Conservation (phyloP, 176 grass and related monocot genomes). For the Carex littledalei region DNA sequence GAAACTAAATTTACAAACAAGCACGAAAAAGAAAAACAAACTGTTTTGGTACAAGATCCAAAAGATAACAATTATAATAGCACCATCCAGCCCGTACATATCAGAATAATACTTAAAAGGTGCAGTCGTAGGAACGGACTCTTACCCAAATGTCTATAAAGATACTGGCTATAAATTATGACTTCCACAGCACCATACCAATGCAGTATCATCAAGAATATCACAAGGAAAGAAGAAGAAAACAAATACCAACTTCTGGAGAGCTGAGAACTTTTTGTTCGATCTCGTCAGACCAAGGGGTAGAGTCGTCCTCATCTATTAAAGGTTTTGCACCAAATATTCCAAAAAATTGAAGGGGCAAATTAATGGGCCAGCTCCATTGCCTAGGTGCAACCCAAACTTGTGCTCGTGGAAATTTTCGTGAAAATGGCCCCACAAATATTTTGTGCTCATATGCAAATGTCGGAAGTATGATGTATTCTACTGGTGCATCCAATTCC, state of each 20-base stretch:
- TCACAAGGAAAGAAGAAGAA: neutral
- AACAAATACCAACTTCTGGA: conserved; percentile 77
- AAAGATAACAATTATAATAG: neutral
- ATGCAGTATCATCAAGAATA: neutral
- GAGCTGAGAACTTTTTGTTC: conserved; percentile 95
- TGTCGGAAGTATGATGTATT: conserved; percentile 87
- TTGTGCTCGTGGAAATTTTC: conserved; percentile 85
- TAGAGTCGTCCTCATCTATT: conserved; percentile 58
- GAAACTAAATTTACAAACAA: neutral
- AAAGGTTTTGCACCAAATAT: conserved; percentile 77
- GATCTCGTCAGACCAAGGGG: conserved; percentile 80
- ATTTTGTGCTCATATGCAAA: conserved; percentile 99
- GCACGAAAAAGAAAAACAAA: neutral
- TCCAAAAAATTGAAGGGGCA: conserved; percentile 92
- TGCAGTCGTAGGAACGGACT: neutral
- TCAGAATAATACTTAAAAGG: neutral
- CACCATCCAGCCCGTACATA: neutral
- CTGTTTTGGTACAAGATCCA: neutral
- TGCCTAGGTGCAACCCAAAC: conserved; percentile 90
- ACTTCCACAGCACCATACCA: neutral
- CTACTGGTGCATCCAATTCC: conserved; percentile 89
- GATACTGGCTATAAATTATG: neutral
- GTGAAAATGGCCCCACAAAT: conserved; percentile 88
- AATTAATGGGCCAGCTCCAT: conserved; percentile 97
- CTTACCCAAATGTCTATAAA: neutral